Evolutionary conservation across 2,329 filamentous ascomycete genomes (phyloP).

Genomic region (Sporothrix protearum): DNA sequence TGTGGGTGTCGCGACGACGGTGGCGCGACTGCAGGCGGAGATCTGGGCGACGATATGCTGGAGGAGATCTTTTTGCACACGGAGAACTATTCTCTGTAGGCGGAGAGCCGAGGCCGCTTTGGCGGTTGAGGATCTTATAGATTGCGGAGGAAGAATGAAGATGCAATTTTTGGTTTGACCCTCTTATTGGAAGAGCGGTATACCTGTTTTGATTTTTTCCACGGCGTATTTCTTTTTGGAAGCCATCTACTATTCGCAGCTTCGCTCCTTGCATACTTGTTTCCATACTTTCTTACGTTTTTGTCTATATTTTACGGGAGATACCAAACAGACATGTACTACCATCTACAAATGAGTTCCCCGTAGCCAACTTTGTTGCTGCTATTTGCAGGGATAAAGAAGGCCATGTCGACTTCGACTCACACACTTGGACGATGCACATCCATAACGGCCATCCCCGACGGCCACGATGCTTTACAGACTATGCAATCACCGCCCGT

Average conservation of each 20-base stretch:
- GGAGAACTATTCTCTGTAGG: constrained; percentile 86
- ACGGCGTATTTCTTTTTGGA: not conserved
- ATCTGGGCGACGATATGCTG: constrained; percentile 73
- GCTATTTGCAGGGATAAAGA: not conserved
- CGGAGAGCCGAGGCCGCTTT: not conserved
- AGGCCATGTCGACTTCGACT: not conserved
- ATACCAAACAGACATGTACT: not conserved
- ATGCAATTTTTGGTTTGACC: not conserved
- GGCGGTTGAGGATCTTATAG: not conserved
- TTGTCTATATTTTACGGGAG: not conserved
- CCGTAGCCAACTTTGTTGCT: too few relatives aligned
- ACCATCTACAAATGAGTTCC: not conserved
- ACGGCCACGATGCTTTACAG: not conserved
- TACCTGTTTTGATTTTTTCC: not conserved
- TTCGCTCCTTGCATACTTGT: not conserved
- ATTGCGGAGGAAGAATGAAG: not conserved
- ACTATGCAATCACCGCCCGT: not conserved
- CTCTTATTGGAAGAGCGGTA: not conserved
- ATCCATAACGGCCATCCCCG: not conserved
- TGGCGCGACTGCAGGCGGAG: constrained; percentile 75
- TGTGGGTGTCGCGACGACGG: constrained; percentile 79
- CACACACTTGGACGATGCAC: not conserved
- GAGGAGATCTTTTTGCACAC: constrained; percentile 94
- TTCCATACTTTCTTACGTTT: not conserved
- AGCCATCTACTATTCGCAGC: not conserved